Base-by-base conservation (phyloP, 2,329 filamentous ascomycete species). In the Aureobasidium melanogenum region DNA sequence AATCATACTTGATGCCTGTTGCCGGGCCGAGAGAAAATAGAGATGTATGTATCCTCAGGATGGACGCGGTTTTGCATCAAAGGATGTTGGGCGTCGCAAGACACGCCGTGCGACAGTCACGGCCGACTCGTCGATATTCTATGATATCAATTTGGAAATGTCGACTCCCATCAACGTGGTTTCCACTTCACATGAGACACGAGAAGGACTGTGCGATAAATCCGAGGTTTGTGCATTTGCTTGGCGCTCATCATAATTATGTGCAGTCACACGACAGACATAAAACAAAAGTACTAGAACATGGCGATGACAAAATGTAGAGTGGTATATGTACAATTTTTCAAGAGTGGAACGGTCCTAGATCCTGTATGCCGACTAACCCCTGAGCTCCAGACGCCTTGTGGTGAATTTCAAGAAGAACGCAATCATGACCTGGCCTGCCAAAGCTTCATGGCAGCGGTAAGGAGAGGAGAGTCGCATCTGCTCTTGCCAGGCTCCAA, bases 401-500 rank as follows among this genome's bases (percentile, higher is more conserved):
- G 26, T 15, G 19, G 28, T 22, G 4, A 28, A 28, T 12, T n/a
- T 30, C 34, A 24, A 41, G 24, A 32, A n/a, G 36, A 38, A 46
- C 3, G 59, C n/a, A 12, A 44, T 60, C 30, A 60, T 52, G 44
- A 51, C 36, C 47, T 60, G 3, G 36, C 26, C 39, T 55, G 47
- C 59, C 59, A 61, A 38, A 61, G 17, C 41, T 30, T 47, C n/a
- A 26, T 28, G 10, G 59, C 59, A 48, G 59, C 50, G 17, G 32
- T 48, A 19, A 61, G 30, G n/a, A 61, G 19, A 28, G 38, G 15
- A 17, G 48, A 54, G 3, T 58, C 39, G 10, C 19, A 30, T 43
- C 48, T 62, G 36, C 39, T 19, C 46, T 65, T 62, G 22, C 51
- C 44, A 10, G 52, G 14, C 34, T 65, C 63, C n/a, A 65, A 22